Evolutionary conservation across 2,329 filamentous ascomycete species (phyloP).

Genomic region (Fusarium sambucinum): DNA sequence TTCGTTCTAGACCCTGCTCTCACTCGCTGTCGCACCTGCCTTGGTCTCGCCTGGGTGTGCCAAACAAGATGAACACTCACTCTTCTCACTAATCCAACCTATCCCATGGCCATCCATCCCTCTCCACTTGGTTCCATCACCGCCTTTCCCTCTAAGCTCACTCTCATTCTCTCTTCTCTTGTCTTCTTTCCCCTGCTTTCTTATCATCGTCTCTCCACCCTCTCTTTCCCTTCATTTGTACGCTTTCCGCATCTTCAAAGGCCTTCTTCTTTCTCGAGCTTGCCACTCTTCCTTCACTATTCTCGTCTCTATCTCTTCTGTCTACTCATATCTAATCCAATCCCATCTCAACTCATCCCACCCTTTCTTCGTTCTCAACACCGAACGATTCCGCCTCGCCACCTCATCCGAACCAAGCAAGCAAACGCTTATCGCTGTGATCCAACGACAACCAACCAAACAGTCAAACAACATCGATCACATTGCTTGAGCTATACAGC

Average conservation of each 20-base stretch:
- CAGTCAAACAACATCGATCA: constrained; percentile 29
- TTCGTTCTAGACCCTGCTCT: constrained; percentile 20
- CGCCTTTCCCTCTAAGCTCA: constrained; percentile 52
- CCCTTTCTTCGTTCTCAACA: constrained; percentile 33
- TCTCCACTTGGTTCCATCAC: constrained; percentile 53
- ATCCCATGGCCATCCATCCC: constrained; percentile 51
- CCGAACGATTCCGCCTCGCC: constrained; percentile 45
- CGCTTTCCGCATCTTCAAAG: constrained; percentile 51
- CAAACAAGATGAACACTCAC: constrained; percentile 39
- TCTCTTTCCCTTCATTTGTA: constrained; percentile 51
- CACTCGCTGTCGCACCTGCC: constrained; percentile 31
- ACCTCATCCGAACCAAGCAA: constrained; percentile 40
- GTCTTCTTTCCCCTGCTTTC: constrained; percentile 51
- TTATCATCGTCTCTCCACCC: constrained; percentile 52
- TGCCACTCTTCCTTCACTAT: constrained; percentile 48
- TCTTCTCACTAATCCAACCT: constrained; percentile 45
- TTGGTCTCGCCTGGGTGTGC: constrained; percentile 27
- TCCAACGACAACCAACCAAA: constrained; percentile 27
- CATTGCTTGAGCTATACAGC: constrained; percentile 37
- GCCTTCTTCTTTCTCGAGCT: constrained; percentile 55
- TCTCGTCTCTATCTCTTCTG: constrained; percentile 37
- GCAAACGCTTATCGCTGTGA: constrained; percentile 42
- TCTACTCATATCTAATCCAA: constrained; percentile 36
- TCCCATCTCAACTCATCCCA: constrained; percentile 17
- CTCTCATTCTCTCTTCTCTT: constrained; percentile 53